Evolutionary conservation across 2,329 filamentous ascomycete species (phyloP).

Genomic region (Domatiomyces catenatus): DNA sequence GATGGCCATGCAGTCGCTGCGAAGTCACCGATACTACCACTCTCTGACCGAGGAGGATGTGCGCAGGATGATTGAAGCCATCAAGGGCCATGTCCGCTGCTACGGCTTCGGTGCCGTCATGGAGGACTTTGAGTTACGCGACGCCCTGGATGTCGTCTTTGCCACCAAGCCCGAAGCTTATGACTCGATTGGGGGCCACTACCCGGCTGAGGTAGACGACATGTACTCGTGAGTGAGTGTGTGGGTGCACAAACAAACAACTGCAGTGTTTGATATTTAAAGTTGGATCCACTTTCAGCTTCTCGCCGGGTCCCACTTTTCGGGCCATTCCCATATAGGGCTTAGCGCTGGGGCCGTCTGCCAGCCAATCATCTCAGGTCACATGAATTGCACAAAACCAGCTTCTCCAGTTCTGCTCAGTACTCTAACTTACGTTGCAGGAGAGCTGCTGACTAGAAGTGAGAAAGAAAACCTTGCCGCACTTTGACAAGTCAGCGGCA

Average conservation of each 20-base stretch:
- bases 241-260: background rate
- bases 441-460: too few species aligned
- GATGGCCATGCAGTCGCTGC: constrained; percentile 79
- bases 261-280: background rate
- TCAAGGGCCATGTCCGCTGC: constrained; percentile 70
- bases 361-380: too few species aligned
- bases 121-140: constrained; percentile 50
- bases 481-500: too few species aligned
- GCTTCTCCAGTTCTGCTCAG: too few species aligned
- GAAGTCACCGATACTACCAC: constrained; percentile 52
- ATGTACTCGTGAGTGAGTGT: constrained; percentile 16
- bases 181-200: constrained; percentile 11
- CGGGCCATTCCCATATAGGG: too few species aligned
- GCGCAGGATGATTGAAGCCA: constrained; percentile 52
- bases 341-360: too few species aligned
- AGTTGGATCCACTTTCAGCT: background rate
- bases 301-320: too few species aligned
- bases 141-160: constrained; percentile 60
- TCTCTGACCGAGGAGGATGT: constrained; percentile 57
- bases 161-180: constrained; percentile 35
- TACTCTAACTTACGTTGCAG: too few species aligned
- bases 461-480: too few species aligned
- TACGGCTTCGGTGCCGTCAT: constrained; percentile 67
- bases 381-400: background rate
- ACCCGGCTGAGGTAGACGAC: constrained; percentile 14